Evolutionary conservation across 2,329 filamentous ascomycete species (phyloP), one percentile per base, ranked within the genome.

Genomic region (Aspergillus spinulosporus): DNA sequence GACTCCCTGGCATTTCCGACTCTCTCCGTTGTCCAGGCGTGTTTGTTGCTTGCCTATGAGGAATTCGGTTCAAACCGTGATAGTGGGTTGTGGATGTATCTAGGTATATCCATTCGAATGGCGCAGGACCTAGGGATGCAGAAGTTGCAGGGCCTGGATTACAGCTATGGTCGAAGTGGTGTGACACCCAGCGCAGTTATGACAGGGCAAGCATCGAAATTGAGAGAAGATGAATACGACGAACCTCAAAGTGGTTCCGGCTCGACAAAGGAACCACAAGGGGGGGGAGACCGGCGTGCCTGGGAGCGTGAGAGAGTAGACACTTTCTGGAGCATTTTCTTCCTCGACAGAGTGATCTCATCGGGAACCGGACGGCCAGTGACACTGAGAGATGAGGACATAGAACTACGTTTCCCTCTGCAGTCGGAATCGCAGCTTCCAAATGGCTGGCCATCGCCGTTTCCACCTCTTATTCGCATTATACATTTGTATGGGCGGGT

Each of bases 61-160:
- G 88, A 92, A 43, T 96, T 96, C 64, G 92, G 91, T 1, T 89
- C 89, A 8, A 90, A 90, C 62, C 89, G 92, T 64, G 92, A 96
- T 67, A 95, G 90, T 69, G 90, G 90, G 0, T 74, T 96, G 5
- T 96, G 92, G 91, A 95, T 96, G 90, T 96, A 95, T 68, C 79
- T 96, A 1, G 92, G 91, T 0, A 87, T 93, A 50, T 88, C 91
- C 0, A 96, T 96, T 58, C 86, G 91, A 3, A 89, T 92, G 85
- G 88, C 88, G 0, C 84, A 90, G 58, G 88, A 92, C 66, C 74
- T 96, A 7, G 91, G 92, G 0, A 79, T 96, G 61, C 89, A 93
- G 63, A 95, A 92, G 61, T 80, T 89, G 12, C 87, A 92, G 61
- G 91, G 90, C 0, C 80, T 95, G 40, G 81, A 77, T 57, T 80